These are phyloP conservation scores for Gentiana dahurica DNA, from an alignment of 257 asterid species.

Conservation along the genomic window DNA sequence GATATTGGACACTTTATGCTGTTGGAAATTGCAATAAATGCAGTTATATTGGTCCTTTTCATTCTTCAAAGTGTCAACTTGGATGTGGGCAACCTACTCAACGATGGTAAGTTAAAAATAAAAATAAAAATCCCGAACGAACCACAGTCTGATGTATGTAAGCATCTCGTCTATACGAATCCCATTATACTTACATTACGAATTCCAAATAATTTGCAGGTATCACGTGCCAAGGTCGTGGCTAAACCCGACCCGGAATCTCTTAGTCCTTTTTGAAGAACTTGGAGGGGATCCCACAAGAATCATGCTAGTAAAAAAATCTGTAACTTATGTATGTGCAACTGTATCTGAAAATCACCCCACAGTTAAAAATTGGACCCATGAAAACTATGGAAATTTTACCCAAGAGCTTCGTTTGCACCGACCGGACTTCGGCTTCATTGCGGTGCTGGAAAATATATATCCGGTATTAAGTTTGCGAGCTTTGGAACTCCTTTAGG, in stretches of 20 bases:
- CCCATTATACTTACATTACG: too few species aligned
- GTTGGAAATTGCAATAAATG: constrained; percentile 65
- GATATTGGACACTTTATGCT: constrained; percentile 79
- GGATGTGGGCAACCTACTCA: constrained; percentile 96
- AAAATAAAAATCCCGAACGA: not conserved
- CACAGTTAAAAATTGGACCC: constrained; percentile 63
- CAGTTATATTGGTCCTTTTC: constrained; percentile 45
- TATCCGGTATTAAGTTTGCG: constrained; percentile 80
- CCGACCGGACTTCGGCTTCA: constrained; percentile 58
- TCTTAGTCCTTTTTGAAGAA: constrained; percentile 81
- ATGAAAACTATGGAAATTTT: constrained; percentile 49
- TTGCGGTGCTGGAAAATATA: constrained; percentile 53
- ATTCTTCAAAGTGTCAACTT: constrained; percentile 63
- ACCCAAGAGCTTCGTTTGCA: constrained; percentile 32
- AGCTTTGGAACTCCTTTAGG: constrained; percentile 96
- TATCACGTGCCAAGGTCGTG: constrained; percentile 87
- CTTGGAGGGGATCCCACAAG: constrained; percentile 83
- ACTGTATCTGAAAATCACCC: constrained; percentile 85
- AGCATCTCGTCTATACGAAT: too few species aligned
- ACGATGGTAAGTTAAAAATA: constrained; percentile 38
- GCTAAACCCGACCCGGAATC: constrained; percentile 69
- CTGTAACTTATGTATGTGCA: constrained; percentile 65
- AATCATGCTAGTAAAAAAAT: constrained; percentile 64
- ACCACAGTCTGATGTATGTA: too few species aligned
- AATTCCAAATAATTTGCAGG: constrained; percentile 24